Percentiles rank a stretch among this genome's conserved stretches.
phyloP scores from a whole-genome alignment of 2,329 filamentous ascomycete species.

The Trichoderma sp. region DNA sequence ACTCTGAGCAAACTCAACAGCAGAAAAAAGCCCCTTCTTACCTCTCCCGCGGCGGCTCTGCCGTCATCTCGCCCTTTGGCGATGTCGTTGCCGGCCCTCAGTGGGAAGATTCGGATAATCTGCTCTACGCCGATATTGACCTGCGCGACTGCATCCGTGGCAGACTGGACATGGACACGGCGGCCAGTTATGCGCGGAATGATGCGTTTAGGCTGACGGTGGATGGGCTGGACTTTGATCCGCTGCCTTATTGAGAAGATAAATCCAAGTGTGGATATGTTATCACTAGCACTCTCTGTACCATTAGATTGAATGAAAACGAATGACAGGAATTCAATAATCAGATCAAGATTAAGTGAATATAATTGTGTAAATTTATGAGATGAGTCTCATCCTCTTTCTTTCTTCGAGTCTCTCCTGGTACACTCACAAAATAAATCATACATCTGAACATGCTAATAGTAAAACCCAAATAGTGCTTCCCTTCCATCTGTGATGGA shows the following conservation, averaged over 20 bases:
- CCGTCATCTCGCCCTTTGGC: slow-evolving; percentile 78
- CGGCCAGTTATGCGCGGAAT: slow-evolving; percentile 80
- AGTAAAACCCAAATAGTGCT: background rate
- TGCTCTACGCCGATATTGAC: slow-evolving; percentile 76
- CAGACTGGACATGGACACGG: slow-evolving; percentile 79
- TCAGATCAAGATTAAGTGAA: background rate
- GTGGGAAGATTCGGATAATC: slow-evolving; percentile 75
- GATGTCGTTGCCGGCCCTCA: slow-evolving; percentile 79
- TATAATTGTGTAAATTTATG: slow-evolving; percentile 1
- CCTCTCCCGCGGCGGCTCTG: slow-evolving; percentile 76
- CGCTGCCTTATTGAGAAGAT: slow-evolving; percentile 55
- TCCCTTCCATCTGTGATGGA: background rate
- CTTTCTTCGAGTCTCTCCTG: background rate
- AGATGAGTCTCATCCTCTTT: background rate
- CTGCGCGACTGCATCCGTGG: slow-evolving; percentile 87
- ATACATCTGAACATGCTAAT: background rate
- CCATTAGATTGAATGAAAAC: background rate
- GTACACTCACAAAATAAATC: background rate
- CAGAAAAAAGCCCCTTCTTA: slow-evolving; percentile 45
- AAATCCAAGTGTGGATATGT: background rate
- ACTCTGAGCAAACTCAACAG: background rate
- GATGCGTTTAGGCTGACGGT: slow-evolving; percentile 66
- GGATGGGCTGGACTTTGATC: slow-evolving; percentile 60
- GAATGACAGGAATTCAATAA: background rate
- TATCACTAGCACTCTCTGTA: background rate